These are phyloP conservation scores for Monilinia laxa DNA, from an alignment of 2,329 filamentous ascomycete genomes.

Conservation along the genomic window DNA sequence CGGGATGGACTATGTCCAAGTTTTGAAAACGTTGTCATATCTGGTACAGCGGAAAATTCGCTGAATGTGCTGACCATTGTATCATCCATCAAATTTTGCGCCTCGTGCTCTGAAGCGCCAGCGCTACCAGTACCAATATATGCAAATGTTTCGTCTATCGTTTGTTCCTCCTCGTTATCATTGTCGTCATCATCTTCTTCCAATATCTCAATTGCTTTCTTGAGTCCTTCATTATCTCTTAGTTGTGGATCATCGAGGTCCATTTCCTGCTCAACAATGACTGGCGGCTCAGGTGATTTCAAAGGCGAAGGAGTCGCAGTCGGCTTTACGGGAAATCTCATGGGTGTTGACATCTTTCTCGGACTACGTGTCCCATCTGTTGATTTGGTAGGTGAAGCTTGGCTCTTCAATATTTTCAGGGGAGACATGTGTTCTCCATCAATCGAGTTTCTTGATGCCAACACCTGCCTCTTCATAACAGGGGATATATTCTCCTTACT, in stretches of 20 bases:
- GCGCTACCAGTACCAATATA: conserved; percentile 40
- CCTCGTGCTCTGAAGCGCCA: conserved; percentile 27
- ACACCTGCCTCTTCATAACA: conserved; percentile 32
- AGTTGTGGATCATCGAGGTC: conserved; percentile 52
- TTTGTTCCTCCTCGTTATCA: conserved; percentile 33
- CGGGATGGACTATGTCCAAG: conserved; percentile 66
- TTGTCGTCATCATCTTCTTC: conserved; percentile 49
- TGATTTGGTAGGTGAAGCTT: conserved; percentile 31
- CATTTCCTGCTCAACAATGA: conserved; percentile 31
- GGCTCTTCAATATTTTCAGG: conserved; percentile 39
- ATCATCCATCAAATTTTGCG: conserved; percentile 39
- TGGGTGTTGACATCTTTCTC: conserved; percentile 50
- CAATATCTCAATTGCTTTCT: conserved; percentile 61
- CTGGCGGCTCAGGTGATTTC: conserved; percentile 39
- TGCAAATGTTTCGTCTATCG: conserved; percentile 36
- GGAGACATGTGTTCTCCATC: conserved; percentile 35
- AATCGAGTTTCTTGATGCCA: conserved; percentile 32
- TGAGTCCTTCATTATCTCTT: conserved; percentile 55
- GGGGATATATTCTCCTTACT: conserved; percentile 38
- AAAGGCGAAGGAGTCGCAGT: conserved; percentile 33
- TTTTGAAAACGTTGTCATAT: conserved; percentile 79
- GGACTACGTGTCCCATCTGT: conserved; percentile 43
- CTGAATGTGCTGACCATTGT: conserved; percentile 55
- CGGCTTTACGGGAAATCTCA: conserved; percentile 62
- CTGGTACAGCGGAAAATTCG: conserved; percentile 84